Base-by-base conservation (phyloP, 1,284 basidiomycete species). In the Sphagnurus paluster region DNA sequence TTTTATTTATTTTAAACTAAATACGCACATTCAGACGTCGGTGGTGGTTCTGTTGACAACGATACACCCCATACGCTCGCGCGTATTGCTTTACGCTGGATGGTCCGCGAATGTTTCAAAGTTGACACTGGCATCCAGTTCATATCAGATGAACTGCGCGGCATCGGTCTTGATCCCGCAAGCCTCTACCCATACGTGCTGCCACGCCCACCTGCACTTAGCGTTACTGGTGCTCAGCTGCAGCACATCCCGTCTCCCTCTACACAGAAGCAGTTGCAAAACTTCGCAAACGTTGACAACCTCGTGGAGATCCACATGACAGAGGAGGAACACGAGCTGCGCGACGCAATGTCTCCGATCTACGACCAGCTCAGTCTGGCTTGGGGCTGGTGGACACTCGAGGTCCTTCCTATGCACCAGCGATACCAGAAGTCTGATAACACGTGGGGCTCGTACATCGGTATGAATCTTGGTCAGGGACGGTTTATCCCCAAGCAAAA, bases 91-190 rank as follows among this genome's bases (percentile, higher is more conserved):
- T 69, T 84, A 5, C 74, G 80, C 1, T 84, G 82, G 82, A 84
- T 85, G 82, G 70, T 84, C 33, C 75, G 82, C 38, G 73, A 84
- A 58, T 78, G 77, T 56, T 82, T 83, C 70, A 72, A 71, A 48
- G 52, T 67, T 1, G 58, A 70, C 2, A 67, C 69, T 0, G 71
- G 72, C 2, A 74, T 75, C 28, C 63, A 73, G 54, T 75, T 76
- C 58, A 56, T 66, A 38, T 56, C 66, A 0, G 55, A 64, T 3
- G 58, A 56, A 2, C 64, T 79, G 5, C 58, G 54, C 13, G 59
- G 59, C 2, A 60, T 76, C 19, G 76, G 75, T 5, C 54, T 54
- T 38, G 55, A 56, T 25, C 55, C 55, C 5, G 17, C 44, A 13
- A 33, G 17, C 4, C 46, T 56, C 11, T 55, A 54, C 37, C 53